Conservation (phyloP, 495 filamentous ascomycete species). For the Pseudevernia furfuracea region DNA sequence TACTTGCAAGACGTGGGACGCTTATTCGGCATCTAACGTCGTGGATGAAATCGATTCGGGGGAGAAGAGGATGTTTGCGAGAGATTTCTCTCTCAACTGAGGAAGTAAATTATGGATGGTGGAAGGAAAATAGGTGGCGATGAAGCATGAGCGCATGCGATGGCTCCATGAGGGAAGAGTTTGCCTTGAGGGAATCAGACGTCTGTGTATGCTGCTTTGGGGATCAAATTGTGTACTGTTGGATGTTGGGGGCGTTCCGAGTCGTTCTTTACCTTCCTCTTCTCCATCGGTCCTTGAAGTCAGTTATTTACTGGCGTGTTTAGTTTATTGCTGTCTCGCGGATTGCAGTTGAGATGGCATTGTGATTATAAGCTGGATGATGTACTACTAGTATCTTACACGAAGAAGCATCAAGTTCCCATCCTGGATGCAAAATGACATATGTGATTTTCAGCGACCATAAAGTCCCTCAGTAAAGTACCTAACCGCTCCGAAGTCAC, state of each 20-base stretch:
- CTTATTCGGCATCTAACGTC: constrained; percentile 9
- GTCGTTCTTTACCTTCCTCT: neutral
- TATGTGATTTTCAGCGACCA: too few relatives aligned
- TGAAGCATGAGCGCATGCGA: neutral
- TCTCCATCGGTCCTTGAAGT: neutral
- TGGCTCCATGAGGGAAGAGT: neutral
- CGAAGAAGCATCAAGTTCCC: too few relatives aligned
- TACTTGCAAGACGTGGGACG: constrained; percentile 23
- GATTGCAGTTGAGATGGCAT: too few relatives aligned
- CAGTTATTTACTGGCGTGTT: too few relatives aligned
- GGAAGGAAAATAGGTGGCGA: too few relatives aligned
- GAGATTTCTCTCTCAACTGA: neutral
- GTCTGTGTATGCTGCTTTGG: neutral
- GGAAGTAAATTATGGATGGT: too few relatives aligned
- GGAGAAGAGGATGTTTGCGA: neutral
- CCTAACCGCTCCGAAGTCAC: too few relatives aligned
- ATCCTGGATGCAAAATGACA: too few relatives aligned
- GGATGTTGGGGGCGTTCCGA: neutral
- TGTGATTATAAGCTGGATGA: too few relatives aligned
- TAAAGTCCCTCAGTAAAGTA: too few relatives aligned
- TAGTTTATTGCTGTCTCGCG: neutral
- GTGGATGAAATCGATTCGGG: constrained; percentile 27
- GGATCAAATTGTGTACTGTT: neutral
- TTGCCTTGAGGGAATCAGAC: neutral
- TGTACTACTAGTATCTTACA: too few relatives aligned